Base-by-base conservation (phyloP, 2,329 filamentous ascomycete genomes). In the Neopestalotiopsis sp. region DNA sequence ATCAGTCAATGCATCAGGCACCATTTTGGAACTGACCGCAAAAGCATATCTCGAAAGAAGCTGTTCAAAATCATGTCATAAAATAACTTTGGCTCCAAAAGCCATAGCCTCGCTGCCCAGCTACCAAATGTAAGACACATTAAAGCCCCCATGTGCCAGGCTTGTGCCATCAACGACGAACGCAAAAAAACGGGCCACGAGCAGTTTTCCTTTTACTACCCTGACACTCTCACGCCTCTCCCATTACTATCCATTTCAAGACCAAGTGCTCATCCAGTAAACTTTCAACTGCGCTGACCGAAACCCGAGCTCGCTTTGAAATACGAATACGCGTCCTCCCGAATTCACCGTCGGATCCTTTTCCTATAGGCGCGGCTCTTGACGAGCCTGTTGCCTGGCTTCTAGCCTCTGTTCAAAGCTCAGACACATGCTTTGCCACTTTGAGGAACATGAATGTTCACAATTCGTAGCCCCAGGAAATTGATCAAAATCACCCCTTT, bases 51-150 rank as follows among this genome's bases (percentile, higher is more conserved):
- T 53, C 45, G 14, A 20, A 53, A 53, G 45, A 53, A 9, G 9
- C 20, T 9, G 20, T 53, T 20, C 17, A 20, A 49, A 53, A 53
- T 53, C 45, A 20, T 24, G 45, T 53, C n/a, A 53, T 53, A 38
- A 53, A 53, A 53, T 53, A 53, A n/a, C 14, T 17, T 53, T 53
- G 45, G 17, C 5, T 10, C 45, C 45, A 20, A 49, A 49, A 53
- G 34, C 45, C n/a, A 53, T 53, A 53, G 17, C 45, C 17, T 53
- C 45, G 14, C 6, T 53, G 20, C 45, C 14, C 5, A 20, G 9
- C 17, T 53, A 53, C 45, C 45, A 53, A 53, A 53, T 53, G 45
- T 53, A 53, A 53, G 45, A 53, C 45, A 53, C 9, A n/a, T 53
- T 10, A 9, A 53, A 53, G 45, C 45, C 45, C 9, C 45, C 17